Percentiles rank a stretch among this genome's conserved stretches.
These are phyloP conservation scores for Calycina marina DNA, from an alignment of 2,329 filamentous ascomycete genomes.

Conservation along the genomic window DNA sequence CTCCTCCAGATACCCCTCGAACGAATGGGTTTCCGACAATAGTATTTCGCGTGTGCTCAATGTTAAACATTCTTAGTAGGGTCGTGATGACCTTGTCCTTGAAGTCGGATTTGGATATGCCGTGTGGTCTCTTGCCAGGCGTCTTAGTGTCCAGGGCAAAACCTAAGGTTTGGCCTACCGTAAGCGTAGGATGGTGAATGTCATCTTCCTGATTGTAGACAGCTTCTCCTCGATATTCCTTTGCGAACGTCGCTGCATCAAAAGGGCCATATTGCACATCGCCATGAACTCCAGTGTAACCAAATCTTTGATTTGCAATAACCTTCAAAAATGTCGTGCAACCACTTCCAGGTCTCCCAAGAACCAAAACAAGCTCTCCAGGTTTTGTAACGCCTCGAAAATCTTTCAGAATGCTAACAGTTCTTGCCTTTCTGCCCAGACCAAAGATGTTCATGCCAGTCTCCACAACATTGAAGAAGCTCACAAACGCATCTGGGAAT, in stretches of 20 bases:
- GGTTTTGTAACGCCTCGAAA: constrained; percentile 54
- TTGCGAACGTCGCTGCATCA: constrained; percentile 49
- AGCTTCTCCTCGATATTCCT: constrained; percentile 55
- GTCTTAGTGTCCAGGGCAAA: constrained; percentile 52
- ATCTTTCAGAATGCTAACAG: constrained; percentile 56
- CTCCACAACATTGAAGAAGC: constrained; percentile 61
- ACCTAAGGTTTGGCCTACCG: constrained; percentile 62
- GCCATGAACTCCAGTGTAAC: constrained; percentile 52
- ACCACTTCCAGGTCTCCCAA: constrained; percentile 60
- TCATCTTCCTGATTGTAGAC: constrained; percentile 70
- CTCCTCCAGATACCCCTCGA: constrained; percentile 64
- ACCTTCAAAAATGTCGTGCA: constrained; percentile 67
- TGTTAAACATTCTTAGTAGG: constrained; percentile 65
- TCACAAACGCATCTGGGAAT: constrained; percentile 56
- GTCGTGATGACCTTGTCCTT: constrained; percentile 50
- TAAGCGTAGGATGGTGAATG: constrained; percentile 57
- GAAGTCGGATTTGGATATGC: constrained; percentile 55
- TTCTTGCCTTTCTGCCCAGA: constrained; percentile 48
- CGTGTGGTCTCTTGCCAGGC: neutral
- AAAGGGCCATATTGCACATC: constrained; percentile 62
- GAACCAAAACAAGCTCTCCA: constrained; percentile 58
- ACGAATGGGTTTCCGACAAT: constrained; percentile 54
- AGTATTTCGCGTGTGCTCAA: constrained; percentile 60
- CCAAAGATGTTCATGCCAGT: constrained; percentile 51
- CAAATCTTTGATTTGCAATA: constrained; percentile 53